These are phyloP conservation scores for Chaetomium cochliodes DNA, from an alignment of 495 filamentous ascomycete species.

Conservation along the genomic window DNA sequence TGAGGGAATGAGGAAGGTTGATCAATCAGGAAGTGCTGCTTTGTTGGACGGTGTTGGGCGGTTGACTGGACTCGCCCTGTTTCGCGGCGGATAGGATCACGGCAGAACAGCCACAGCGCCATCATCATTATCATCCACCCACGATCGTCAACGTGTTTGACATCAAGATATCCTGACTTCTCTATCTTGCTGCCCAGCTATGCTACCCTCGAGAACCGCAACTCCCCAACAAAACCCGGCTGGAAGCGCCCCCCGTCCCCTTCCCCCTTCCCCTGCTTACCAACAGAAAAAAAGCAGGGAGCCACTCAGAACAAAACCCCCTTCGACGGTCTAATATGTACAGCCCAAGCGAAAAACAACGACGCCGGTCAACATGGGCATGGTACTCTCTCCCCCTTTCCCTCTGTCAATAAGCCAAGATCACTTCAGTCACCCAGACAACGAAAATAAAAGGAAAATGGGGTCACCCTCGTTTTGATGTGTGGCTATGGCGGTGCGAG, in stretches of 20 bases:
- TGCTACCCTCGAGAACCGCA: neutral
- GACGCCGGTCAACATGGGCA: conserved; percentile 1
- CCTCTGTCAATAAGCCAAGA: conserved; percentile 5
- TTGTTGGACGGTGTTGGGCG: too few relatives aligned
- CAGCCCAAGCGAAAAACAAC: neutral
- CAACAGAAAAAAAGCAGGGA: conserved; percentile 1
- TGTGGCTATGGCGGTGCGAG: neutral
- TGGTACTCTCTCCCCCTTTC: neutral
- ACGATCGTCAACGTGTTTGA: neutral
- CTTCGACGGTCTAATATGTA: conserved; percentile 3
- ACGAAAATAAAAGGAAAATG: neutral
- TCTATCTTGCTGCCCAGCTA: conserved; percentile 1
- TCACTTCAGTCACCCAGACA: conserved; percentile 4
- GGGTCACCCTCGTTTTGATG: neutral
- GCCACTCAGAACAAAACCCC: neutral
- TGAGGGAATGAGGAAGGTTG: too few relatives aligned
- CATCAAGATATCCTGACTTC: conserved; percentile 5
- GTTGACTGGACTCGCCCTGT: too few relatives aligned
- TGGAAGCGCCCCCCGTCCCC: conserved; percentile 2
- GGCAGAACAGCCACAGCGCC: neutral
- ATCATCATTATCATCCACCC: neutral
- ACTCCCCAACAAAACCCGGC: conserved; percentile 6
- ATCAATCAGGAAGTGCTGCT: too few relatives aligned
- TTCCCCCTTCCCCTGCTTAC: neutral
- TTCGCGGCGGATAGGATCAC: neutral